Evolutionary conservation across 352 stramenopile species (phyloP), one percentile per base, ranked within the genome.

Genomic region (Halophytophthora batemanensis): DNA sequence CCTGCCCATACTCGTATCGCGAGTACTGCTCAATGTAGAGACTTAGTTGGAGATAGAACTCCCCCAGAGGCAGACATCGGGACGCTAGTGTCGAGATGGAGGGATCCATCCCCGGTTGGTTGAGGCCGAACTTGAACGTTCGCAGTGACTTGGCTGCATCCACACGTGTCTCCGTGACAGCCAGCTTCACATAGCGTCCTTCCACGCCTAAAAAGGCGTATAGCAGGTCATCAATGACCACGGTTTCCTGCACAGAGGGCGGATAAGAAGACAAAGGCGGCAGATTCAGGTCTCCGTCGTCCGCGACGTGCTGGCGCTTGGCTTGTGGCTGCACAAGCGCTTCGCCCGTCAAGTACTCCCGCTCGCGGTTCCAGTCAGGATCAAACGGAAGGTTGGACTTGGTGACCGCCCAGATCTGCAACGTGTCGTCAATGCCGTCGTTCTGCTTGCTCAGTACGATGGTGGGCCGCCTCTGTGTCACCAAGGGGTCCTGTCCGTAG

Each of bases 1-100:
- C 89, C 69, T 93, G 81, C 0, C 95, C 95, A 56, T 96, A 97
- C 65, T 98, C 94, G 52, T 95, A 91, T 19, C 87, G 68, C 28
- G 80, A 87, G 44, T 79, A 88, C 28, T 87, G 74, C 45, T 96
- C 85, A 22, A 95, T 74, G 43, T 91, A 95, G 11, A 87, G 49
- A 15, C 44, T 76, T 18, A 93, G 40, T 45, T 86, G 84, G 19
- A 95, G 58, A 39, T 90, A 95, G 51, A 76, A 90, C 50, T 92
- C 80, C 18, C 85, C 82, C 33, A 95, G 45, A 6, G 66, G 56
- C 21, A 95, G 69, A 47, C 83, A 91, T 6, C 84, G 63, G 10
- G 77, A 67, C 21, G 74, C 77, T 4, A 95, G 66, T 1, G 79
- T 76, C 15, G 80, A 70, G 13, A 95, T 75, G 18, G 85, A 92